phyloP scores from a whole-genome alignment of 2,329 filamentous ascomycete genomes.

The Fusarium foetens region DNA sequence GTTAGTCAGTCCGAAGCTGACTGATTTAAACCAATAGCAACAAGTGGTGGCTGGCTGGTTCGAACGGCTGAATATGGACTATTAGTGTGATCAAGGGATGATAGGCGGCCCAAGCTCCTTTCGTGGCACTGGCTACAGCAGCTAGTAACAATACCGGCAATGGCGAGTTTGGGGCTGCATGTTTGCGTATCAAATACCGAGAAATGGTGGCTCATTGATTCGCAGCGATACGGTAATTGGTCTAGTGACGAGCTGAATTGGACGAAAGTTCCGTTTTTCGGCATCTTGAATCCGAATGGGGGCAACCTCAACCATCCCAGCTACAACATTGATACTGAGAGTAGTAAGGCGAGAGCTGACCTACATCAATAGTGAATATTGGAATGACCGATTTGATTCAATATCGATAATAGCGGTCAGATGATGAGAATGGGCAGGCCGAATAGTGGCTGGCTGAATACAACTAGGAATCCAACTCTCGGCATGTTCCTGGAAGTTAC shows the following conservation, averaged over 20 bases:
- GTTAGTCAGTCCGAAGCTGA: not conserved
- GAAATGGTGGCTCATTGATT: not conserved
- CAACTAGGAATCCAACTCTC: not conserved
- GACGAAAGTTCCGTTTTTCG: not conserved
- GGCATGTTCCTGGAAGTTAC: not conserved
- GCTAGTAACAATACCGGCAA: not conserved
- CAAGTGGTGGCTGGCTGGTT: not conserved
- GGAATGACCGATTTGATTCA: not conserved
- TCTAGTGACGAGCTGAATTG: not conserved
- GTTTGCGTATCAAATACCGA: not conserved
- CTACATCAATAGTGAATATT: not conserved
- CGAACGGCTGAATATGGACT: not conserved
- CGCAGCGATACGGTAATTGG: rapidly evolving
- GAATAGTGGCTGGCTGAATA: not conserved
- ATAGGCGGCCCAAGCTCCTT: not conserved
- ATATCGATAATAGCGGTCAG: not conserved
- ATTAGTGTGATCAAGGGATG: not conserved
- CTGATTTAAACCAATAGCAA: not conserved
- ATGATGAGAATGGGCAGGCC: not conserved
- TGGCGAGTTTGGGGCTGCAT: not conserved
- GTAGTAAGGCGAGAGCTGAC: not conserved
- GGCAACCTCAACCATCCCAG: not conserved
- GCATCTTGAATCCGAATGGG: not conserved
- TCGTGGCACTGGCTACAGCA: not conserved
- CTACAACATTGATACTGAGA: not conserved